Conservation (phyloP, 2,329 filamentous ascomycete genomes). For the Kalmusia sp. region DNA sequence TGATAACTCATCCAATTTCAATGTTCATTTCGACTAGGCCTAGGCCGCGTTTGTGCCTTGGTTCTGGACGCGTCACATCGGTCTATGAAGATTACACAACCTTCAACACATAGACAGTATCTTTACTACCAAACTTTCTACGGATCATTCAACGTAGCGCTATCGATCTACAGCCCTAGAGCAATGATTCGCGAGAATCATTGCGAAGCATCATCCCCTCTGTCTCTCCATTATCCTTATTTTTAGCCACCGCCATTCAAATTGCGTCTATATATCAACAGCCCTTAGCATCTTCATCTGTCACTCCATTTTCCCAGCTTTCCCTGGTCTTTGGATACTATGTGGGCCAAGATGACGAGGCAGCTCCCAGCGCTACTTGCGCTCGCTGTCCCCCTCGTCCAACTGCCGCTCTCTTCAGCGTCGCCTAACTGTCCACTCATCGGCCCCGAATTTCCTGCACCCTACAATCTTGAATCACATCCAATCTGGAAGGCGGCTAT, state of each 20-base stretch:
- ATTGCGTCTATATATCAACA: slow-evolving; percentile 6
- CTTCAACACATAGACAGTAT: background rate
- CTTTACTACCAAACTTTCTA: background rate
- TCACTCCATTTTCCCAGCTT: slow-evolving; percentile 3
- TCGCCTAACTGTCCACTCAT: slow-evolving; percentile 31
- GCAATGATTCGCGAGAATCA: background rate
- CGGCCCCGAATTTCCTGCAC: slow-evolving; percentile 32
- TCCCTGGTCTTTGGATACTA: slow-evolving; percentile 10
- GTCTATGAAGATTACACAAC: background rate
- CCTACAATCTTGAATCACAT: slow-evolving; percentile 23
- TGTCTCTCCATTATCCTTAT: background rate
- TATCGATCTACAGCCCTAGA: background rate
- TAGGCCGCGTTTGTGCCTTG: background rate
- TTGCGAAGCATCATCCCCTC: background rate
- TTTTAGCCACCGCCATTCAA: background rate
- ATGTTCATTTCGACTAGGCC: background rate
- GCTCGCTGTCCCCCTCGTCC: slow-evolving; percentile 6
- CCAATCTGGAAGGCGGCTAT: slow-evolving; percentile 29
- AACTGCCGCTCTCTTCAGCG: slow-evolving; percentile 16
- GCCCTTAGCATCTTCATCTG: slow-evolving; percentile 5
- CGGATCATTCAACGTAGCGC: background rate
- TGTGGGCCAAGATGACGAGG: slow-evolving; percentile 10
- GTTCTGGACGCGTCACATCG: slow-evolving; percentile 2
- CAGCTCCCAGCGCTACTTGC: slow-evolving; percentile 9
- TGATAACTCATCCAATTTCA: slow-evolving; percentile 3